These are phyloP conservation scores for Saccharomycodes ludwigii DNA, from an alignment of 805 yeast species.

Conservation along the genomic window DNA sequence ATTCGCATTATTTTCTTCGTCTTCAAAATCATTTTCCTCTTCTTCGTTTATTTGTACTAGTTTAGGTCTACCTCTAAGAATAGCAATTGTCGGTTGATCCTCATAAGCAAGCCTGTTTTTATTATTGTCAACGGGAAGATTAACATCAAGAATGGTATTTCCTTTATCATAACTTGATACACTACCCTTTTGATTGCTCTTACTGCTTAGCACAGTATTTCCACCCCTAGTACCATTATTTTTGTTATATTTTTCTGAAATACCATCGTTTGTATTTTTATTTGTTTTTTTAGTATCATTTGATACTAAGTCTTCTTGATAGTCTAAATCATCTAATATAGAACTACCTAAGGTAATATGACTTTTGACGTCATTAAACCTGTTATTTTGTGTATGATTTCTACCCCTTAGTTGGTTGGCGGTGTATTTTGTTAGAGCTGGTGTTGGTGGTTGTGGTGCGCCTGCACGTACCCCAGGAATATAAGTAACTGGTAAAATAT, in stretches of 20 bases:
- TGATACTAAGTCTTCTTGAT: slow-evolving; percentile 9
- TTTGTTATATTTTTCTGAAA: no score
- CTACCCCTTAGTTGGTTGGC: slow-evolving; percentile 5
- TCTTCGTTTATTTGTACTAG: slow-evolving; percentile 30
- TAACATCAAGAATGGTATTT: no score
- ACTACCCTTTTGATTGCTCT: no score
- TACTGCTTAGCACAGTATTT: no score
- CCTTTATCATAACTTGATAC: no score
- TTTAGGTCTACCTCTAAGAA: slow-evolving; percentile 13
- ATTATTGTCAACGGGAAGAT: background rate
- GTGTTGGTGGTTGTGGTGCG: slow-evolving; percentile 2
- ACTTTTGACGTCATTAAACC: slow-evolving; percentile 16
- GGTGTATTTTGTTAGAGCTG: slow-evolving; percentile 2
- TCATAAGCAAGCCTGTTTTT: slow-evolving; percentile 25
- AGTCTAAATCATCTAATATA: slow-evolving; percentile 30
- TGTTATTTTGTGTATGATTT: slow-evolving; percentile 6
- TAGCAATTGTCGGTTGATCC: slow-evolving; percentile 13
- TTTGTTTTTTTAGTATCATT: background rate
- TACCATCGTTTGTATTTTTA: background rate
- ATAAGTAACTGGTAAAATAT: slow-evolving; percentile 82
- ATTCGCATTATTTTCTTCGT: slow-evolving; percentile 14
- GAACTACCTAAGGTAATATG: slow-evolving; percentile 30
- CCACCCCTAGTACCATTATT: no score
- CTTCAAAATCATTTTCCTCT: slow-evolving; percentile 12
- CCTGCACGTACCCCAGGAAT: slow-evolving; percentile 74